Base-by-base conservation (phyloP, 1,284 basidiomycete species). In the Irpex sp. region DNA sequence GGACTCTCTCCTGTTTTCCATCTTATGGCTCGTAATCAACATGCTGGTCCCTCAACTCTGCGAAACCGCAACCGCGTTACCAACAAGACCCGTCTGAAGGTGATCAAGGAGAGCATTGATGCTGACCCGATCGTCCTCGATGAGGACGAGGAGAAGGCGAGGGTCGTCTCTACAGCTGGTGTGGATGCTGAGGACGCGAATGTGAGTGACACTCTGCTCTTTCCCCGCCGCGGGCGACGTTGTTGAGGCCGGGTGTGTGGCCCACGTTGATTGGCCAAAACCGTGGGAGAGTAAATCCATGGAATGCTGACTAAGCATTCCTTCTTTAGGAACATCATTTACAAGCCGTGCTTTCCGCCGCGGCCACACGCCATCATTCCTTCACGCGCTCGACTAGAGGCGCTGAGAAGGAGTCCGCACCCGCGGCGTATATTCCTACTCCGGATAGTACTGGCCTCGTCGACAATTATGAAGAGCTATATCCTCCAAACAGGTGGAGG, bases 141-240 rank as follows among this genome's bases (percentile, higher is more conserved):
- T 69, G 91, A 92, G 73, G 91, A 92, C 69, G 90, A 92, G 71
- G 89, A 91, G 82, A 91, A 90, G 78, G 87, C 87, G 70, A 78
- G 82, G 67, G 83, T 84, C 63, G 79, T 84, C 44, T 83, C 81
- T 61, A 85, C 84, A 15, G 83, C 83, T 47, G 91, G 91, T 67
- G 91, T 93, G 71, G 91, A 92, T 73, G 89, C 89, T 71, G 93
- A 94, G 80, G 93, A 95, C 75, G 91, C 92, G 72, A 93, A 92
- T 77, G 91, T 93, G 80, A 85, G 91, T 62, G 69, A 70, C 68
- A 72, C 75, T 62, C 68, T 68, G 72, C 69, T 74, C 44, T 65
- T 59, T 77, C 70, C 71, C 76, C 73, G 73, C 73, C 68, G 72
- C 68, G 71, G 73, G 69, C 66, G 75, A 70, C 72, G 77, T 76